phyloP scores from a whole-genome alignment of 2,329 filamentous ascomycete species.

The Beauveria medogensis region DNA sequence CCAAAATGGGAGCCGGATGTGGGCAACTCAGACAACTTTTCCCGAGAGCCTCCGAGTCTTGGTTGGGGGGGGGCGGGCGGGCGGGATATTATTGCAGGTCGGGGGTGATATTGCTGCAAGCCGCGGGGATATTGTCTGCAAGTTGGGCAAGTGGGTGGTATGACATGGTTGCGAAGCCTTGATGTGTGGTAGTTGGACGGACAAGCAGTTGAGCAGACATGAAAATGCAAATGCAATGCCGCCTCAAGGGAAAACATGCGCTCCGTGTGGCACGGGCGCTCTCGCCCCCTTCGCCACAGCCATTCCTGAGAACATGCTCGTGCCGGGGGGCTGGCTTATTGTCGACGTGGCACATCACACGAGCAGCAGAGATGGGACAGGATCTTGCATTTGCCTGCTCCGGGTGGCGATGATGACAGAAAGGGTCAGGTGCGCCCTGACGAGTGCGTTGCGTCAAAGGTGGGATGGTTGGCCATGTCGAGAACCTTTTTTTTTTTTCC shows the following conservation, averaged over 20 bases:
- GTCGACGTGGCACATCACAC: constrained; percentile 10
- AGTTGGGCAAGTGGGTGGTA: background rate
- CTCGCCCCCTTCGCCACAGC: background rate
- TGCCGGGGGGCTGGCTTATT: background rate
- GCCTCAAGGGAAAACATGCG: background rate
- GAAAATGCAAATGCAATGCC: too few relatives aligned
- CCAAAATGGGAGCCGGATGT: background rate
- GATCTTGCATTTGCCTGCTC: background rate
- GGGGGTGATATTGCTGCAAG: background rate
- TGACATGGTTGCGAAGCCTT: too few relatives aligned
- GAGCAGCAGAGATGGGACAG: constrained; percentile 7
- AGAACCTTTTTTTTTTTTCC: background rate
- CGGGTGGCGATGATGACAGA: background rate
- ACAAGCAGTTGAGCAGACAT: too few relatives aligned
- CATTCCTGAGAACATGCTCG: background rate
- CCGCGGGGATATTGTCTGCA: background rate
- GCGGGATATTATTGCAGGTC: background rate
- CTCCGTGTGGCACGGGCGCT: background rate
- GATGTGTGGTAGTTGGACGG: too few relatives aligned
- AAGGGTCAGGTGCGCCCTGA: background rate
- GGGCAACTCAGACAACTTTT: background rate
- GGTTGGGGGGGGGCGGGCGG: background rate
- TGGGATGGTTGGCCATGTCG: background rate
- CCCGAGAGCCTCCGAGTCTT: background rate
- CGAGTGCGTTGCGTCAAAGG: background rate